Base-by-base conservation (phyloP, 805 yeast genomes). In the Wickerhamiella shivajii region DNA sequence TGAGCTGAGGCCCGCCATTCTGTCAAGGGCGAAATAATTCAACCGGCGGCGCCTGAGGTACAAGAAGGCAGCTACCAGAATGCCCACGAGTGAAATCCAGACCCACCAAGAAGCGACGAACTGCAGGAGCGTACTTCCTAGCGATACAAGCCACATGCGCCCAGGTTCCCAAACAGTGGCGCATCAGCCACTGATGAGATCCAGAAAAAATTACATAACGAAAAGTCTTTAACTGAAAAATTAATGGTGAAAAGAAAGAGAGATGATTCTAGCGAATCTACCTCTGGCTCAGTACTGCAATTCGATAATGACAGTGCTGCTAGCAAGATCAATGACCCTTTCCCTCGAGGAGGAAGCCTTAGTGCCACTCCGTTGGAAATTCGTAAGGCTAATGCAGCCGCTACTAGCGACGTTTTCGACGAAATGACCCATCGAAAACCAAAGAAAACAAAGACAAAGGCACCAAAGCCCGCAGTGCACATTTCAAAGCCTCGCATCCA, bases 331-430 rank as follows among this genome's bases (percentile, higher is more conserved):
- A 20, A 19, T 20, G 60, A 65, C 26, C 64, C 77, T 9, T 90
- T 90, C 52, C 98, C 98, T 32, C 78, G 99, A 71, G 98, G 98
- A 46, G 98, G 98, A 32, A 61, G 61, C 5, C 50, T 59, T 11
- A 72, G 77, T 9, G 66, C 90, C 49, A 71, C 93, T 3, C 84
- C 97, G 5, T 60, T 90, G 44, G 99, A 90, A 57, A 73, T 83
- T 44, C 84, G 83, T 53, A 90, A 83, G 51, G 87, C 87, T 33
- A 76, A 93, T 25, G 84, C 83, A 52, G 93, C 87, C 56, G 99
- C 87, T 31, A 74, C 85, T 15, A 71, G 69, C 42, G 98, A 90
- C 58, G 90, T 80, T 25, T 43, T 36, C 37, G 42, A 44, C 27
- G 41, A 38, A 25, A 25, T 36, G 34, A 27, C 12, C 16, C 33